Evolutionary conservation across 2,329 filamentous ascomycete genomes (phyloP).

Genomic region (Fusarium bulbicola): DNA sequence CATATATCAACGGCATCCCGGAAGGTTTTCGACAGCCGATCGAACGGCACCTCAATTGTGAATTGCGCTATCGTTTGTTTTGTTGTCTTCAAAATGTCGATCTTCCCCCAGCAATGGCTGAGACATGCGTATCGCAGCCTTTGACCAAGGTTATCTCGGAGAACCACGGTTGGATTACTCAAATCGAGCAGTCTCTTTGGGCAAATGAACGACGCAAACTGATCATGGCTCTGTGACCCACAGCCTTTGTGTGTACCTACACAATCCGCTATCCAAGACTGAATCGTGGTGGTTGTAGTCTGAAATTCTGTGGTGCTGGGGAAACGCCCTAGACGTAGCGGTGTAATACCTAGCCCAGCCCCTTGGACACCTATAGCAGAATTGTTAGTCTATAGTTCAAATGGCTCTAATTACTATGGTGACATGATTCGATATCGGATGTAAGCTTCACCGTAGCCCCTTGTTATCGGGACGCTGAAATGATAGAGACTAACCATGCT

Average conservation of each 20-base stretch:
- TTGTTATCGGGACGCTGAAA: fast-evolving
- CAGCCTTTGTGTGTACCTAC: not conserved
- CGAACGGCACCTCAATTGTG: fast-evolving
- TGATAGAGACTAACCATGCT: not conserved
- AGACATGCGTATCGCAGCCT: not conserved
- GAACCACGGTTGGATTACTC: not conserved
- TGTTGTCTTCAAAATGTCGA: not conserved
- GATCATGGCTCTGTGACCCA: not conserved
- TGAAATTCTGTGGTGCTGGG: not conserved
- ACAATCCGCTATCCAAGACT: not conserved
- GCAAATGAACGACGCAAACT: not conserved
- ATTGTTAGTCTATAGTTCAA: fast-evolving
- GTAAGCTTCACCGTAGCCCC: too few species aligned
- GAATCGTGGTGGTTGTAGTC: not conserved
- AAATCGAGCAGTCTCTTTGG: not conserved
- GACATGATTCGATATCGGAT: too few species aligned
- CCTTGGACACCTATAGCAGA: not conserved
- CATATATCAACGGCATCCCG: not conserved
- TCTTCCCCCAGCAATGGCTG: not conserved
- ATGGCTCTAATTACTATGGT: fast-evolving
- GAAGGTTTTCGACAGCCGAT: not conserved
- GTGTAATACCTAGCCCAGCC: not conserved
- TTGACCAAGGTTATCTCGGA: fast-evolving
- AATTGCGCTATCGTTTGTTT: fast-evolving
- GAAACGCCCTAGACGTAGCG: not conserved